Evolutionary conservation across 495 filamentous ascomycete species (phyloP).

Genomic region (Chaetomium fimeti): DNA sequence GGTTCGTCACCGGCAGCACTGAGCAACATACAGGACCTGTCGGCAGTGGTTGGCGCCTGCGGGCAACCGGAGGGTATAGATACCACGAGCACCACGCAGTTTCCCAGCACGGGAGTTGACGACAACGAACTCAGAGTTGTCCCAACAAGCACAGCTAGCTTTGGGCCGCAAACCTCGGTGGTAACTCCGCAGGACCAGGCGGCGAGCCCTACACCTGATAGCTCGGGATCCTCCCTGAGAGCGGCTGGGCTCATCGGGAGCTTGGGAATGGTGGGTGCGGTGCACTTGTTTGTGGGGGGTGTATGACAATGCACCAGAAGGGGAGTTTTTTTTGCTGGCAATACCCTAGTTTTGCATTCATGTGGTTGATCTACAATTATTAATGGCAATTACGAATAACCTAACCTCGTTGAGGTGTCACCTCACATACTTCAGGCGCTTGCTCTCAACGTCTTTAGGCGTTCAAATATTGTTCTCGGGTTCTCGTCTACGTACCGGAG

Average conservation of each 20-base stretch:
- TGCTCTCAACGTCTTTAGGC: no score
- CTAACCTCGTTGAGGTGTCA: background rate
- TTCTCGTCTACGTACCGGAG: no score
- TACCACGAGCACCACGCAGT: slow-evolving; percentile 11
- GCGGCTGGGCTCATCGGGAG: background rate
- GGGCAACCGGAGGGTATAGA: slow-evolving; percentile 12
- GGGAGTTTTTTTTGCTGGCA: slow-evolving; percentile 3
- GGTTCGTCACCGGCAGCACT: slow-evolving; percentile 41
- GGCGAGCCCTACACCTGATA: background rate
- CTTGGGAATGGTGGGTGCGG: background rate
- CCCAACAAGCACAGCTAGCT: background rate
- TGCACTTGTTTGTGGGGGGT: background rate
- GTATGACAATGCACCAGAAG: background rate
- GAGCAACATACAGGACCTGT: slow-evolving; percentile 26
- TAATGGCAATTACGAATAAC: background rate
- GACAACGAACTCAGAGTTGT: background rate
- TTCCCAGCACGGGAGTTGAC: background rate
- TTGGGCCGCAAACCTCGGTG: background rate
- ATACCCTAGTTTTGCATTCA: slow-evolving; percentile 8
- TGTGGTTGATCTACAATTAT: slow-evolving; percentile 6
- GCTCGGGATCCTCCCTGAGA: background rate
- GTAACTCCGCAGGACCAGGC: background rate
- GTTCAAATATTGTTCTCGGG: no score
- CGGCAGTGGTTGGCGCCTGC: slow-evolving; percentile 27
- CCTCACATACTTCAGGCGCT: no score